A percentile compares a stretch with the other conserved stretches of the same genome.
Conservation (phyloP, 108 stramenopile genomes). For the Pseudonitzschia delicatissima region DNA sequence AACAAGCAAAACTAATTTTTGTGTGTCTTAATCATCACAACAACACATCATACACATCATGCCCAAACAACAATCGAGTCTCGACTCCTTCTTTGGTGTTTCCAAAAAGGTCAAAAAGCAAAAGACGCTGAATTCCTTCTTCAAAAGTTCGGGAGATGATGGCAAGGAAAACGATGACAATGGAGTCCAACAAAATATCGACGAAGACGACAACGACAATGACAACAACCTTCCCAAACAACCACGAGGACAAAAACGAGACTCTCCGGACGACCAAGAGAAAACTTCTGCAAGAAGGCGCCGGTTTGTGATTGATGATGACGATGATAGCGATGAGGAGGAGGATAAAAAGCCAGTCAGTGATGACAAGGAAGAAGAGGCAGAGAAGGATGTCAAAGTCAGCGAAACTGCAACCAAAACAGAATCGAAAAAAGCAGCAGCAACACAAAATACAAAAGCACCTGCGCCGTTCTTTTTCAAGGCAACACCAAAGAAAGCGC, state of each 20-base stretch:
- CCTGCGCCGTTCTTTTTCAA: slow-evolving; percentile 4
- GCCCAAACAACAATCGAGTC: slow-evolving; percentile 37
- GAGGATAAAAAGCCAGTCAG: slow-evolving; percentile 14
- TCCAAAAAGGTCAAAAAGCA: slow-evolving; percentile 35
- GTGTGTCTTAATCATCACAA: background rate
- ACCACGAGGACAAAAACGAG: slow-evolving; percentile 7
- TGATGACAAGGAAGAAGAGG: slow-evolving; percentile 7
- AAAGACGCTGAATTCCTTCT: slow-evolving; percentile 39
- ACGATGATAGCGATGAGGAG: slow-evolving; percentile 25
- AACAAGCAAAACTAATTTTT: no score
- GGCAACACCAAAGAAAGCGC: background rate
- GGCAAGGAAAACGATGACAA: slow-evolving; percentile 8
- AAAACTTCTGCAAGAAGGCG: background rate
- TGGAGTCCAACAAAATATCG: background rate
- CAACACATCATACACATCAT: background rate
- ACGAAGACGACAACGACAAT: slow-evolving; percentile 5
- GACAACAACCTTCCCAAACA: background rate
- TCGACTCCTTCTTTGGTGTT: slow-evolving; percentile 56
- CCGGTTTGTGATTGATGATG: slow-evolving; percentile 12
- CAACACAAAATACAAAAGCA: background rate
- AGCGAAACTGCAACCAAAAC: background rate
- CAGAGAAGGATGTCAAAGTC: slow-evolving; percentile 9
- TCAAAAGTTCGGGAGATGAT: background rate
- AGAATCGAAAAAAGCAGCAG: slow-evolving; percentile 2
- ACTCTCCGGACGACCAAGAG: slow-evolving; percentile 8